Percentiles rank a stretch among this genome's conserved stretches.
Conservation (phyloP, 306 rosid genomes). For the Macrotyloma uniflorum region DNA sequence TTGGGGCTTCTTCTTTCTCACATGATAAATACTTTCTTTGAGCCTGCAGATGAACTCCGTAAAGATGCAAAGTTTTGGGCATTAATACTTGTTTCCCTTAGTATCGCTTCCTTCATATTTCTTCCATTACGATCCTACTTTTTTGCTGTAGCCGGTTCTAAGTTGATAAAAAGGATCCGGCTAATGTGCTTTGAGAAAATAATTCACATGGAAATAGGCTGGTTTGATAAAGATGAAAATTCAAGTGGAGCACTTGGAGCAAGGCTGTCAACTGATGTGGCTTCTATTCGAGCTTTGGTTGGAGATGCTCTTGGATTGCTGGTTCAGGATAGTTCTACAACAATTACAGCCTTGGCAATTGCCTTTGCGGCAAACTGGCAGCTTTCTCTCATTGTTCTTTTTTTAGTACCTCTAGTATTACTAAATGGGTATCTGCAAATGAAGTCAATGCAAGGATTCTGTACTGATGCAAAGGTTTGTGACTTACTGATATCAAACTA, state of each 20-base stretch:
- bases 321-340: conserved; percentile 59
- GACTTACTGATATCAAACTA: conserved; percentile 21
- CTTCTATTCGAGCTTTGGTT: conserved; percentile 58
- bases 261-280: conserved; percentile 75
- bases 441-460: conserved; percentile 63
- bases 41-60: conserved; percentile 59
- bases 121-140: conserved; percentile 58
- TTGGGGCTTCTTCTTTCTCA: conserved; percentile 54
- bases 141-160: conserved; percentile 71
- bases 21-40: conserved; percentile 59
- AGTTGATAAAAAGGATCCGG: conserved; percentile 61
- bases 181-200: conserved; percentile 68
- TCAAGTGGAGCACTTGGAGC: conserved; percentile 80
- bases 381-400: conserved; percentile 64
- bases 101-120: conserved; percentile 45
- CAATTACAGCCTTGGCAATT: conserved; percentile 61
- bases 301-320: conserved; percentile 75
- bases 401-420: conserved; percentile 59
- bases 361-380: conserved; percentile 73
- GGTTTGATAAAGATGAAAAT: conserved; percentile 76
- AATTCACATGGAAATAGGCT: conserved; percentile 73
- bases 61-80: conserved; percentile 77
- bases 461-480: conserved; percentile 70
- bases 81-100: conserved; percentile 50
- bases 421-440: conserved; percentile 60